Conservation (phyloP, 2,329 filamentous ascomycete species). For the Aspergillus pseudonomiae region DNA sequence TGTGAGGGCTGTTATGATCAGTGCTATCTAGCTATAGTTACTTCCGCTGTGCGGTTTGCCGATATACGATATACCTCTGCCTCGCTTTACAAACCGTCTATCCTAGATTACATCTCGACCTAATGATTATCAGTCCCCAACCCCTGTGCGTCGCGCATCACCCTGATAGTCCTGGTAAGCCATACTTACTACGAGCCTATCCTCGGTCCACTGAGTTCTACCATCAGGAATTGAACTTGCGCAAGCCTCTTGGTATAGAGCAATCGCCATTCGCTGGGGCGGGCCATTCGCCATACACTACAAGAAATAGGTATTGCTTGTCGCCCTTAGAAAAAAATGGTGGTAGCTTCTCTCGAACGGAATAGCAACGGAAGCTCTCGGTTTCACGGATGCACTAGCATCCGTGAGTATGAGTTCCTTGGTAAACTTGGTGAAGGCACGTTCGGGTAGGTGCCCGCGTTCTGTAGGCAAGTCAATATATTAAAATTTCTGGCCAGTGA, state of each 20-base stretch:
- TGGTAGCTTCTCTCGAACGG: conserved; percentile 49
- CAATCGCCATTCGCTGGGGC: not conserved
- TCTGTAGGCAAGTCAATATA: conserved; percentile 8
- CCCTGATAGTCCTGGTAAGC: not conserved
- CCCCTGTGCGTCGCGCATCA: not conserved
- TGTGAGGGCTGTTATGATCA: not conserved
- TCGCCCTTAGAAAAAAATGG: conserved; percentile 32
- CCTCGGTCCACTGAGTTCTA: not conserved
- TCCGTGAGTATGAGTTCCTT: conserved; percentile 45
- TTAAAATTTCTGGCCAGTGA: conserved; percentile 58
- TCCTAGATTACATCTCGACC: not conserved
- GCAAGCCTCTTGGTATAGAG: not conserved
- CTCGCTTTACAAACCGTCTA: not conserved
- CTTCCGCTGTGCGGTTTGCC: not conserved
- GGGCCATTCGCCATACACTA: not conserved
- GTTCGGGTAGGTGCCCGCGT: conserved; percentile 68
- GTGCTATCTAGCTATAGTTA: not conserved
- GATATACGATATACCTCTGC: not conserved
- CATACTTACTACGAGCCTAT: not conserved
- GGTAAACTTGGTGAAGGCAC: conserved; percentile 83
- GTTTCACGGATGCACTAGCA: conserved; percentile 78
- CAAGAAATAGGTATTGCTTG: not conserved
- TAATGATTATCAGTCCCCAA: not conserved
- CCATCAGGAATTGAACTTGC: not conserved
- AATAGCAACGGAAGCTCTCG: conserved; percentile 54